phyloP scores from a whole-genome alignment of 352 stramenopile genomes.

The Blastocystis hominis region DNA sequence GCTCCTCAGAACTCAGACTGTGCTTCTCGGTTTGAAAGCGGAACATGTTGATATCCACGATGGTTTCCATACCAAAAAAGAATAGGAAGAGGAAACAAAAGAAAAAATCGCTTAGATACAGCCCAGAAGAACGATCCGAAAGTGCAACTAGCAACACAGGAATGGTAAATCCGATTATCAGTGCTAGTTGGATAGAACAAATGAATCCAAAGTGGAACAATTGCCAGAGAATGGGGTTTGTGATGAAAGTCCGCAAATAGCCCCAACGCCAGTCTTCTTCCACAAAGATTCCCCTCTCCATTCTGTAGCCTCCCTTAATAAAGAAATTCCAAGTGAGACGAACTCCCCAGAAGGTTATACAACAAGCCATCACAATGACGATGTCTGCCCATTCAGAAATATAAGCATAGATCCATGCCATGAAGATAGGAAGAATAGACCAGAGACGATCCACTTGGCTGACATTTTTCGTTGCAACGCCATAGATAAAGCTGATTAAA shows the following conservation, averaged over 20 bases:
- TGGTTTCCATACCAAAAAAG: not conserved
- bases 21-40: conserved; percentile 11
- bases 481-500: not conserved
- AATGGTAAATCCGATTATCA: not conserved
- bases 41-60: not conserved
- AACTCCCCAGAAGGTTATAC: not conserved
- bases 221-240: not conserved
- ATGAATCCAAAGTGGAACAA: conserved; percentile 10
- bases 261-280: conserved; percentile 28
- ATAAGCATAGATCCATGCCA: not conserved
- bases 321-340: conserved; percentile 33
- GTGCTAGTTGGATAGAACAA: not conserved
- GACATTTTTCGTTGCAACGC: not conserved
- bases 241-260: not conserved
- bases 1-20: not conserved
- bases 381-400: not conserved
- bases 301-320: not conserved
- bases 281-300: not conserved
- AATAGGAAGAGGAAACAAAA: not conserved
- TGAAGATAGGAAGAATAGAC: conserved; percentile 19
- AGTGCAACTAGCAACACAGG: not conserved
- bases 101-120: not conserved
- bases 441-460: conserved; percentile 43
- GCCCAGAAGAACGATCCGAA: not conserved
- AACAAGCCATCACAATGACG: not conserved